Evolutionary conservation across 805 yeast species (phyloP), one percentile per base, ranked within the genome.

Genomic region (Pichia paraexigua): DNA sequence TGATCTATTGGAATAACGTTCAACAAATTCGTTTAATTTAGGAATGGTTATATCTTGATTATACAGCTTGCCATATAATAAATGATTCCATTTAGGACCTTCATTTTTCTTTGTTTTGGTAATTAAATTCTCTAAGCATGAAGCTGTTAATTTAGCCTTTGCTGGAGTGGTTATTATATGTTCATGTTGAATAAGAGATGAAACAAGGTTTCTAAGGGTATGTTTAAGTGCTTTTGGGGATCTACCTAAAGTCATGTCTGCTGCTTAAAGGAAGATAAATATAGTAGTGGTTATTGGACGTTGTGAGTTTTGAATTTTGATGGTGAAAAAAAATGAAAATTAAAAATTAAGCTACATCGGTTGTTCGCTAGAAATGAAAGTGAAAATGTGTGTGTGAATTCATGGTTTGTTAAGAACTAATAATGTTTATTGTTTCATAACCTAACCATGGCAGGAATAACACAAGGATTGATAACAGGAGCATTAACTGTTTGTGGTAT

Each of bases 111-210:
- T 80, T 7, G 87, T 80, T 56, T 78, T 73, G 5, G 82, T 76
- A 57, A 87, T 82, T 43, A 85, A 63, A 54, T 76, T 77, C 56
- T 87, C 92, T 2, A 84, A 81, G 41, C 76, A 64, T 35, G 78
- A 72, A 53, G 81, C 85, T 0, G 89, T 78, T 54, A 80, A 81
- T 64, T 81, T 83, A 46, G 92, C 91, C 65, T 84, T 85, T 27
- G 87, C 85, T 55, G 77, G 78, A 1, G 95, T 86, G 0, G 94
- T 85, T 7, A 79, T 75, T 50, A 86, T 79, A 20, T 84, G 74
- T 59, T 85, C 94, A 59, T 85, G 80, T 65, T 83, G 83, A 37
- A 86, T 72, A 39, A 86, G 66, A 13, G 86, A 82, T 2, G 87
- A 74, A 21, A 80, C 87, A 60, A 85, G 68, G 63, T 86, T 85